Percentiles rank a stretch among this genome's conserved stretches.
Evolutionary conservation across 768 basidiomycete species (phyloP).

Genomic region (Cystoderma amianthinum): DNA sequence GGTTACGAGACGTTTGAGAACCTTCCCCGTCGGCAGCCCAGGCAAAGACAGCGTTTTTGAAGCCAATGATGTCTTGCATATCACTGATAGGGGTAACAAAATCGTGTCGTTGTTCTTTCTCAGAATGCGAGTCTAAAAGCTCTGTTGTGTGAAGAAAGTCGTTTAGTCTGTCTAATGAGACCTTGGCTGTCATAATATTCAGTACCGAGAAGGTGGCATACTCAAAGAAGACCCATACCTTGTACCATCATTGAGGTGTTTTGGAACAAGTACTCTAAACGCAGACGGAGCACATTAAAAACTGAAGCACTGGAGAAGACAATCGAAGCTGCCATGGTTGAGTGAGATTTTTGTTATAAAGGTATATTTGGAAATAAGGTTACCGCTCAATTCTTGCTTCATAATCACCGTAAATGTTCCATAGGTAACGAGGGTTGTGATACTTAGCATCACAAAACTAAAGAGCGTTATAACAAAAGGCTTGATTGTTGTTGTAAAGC

Average conservation of each 20-base stretch:
- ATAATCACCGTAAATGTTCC: slow-evolving; percentile 40
- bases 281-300: slow-evolving; percentile 51
- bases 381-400: slow-evolving; percentile 17
- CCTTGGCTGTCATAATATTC: slow-evolving; percentile 32
- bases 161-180: slow-evolving; percentile 51
- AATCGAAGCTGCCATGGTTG: slow-evolving; percentile 20
- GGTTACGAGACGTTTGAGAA: slow-evolving; percentile 27
- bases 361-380: background rate
- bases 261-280: slow-evolving; percentile 28
- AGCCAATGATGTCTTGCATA: slow-evolving; percentile 29
- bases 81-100: background rate
- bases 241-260: slow-evolving; percentile 4
- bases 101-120: background rate
- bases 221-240: background rate
- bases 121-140: slow-evolving; percentile 24
- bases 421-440: slow-evolving; percentile 62
- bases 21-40: slow-evolving; percentile 36
- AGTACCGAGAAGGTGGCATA: slow-evolving; percentile 23
- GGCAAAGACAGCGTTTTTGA: slow-evolving; percentile 44
- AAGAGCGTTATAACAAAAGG: background rate
- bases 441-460: slow-evolving; percentile 53
- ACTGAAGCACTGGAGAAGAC: slow-evolving; percentile 47
- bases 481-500: background rate
- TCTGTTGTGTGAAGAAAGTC: slow-evolving; percentile 20
- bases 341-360: background rate